These are phyloP conservation scores for Irpex sp. DNA, from an alignment of 1,284 basidiomycete species.

Conservation along the genomic window DNA sequence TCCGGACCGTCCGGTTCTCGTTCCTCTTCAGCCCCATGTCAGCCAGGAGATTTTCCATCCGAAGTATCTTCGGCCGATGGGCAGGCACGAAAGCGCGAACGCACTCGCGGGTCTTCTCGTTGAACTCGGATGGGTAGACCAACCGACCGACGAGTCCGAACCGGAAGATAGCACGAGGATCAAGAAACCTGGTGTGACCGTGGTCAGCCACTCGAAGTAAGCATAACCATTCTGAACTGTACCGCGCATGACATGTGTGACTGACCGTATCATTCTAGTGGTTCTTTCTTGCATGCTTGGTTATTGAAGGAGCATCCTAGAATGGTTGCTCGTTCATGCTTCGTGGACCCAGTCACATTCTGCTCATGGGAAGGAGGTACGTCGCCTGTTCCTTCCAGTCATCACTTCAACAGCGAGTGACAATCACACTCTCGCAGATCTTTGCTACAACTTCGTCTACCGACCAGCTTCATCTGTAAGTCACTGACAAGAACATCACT, in stretches of 20 bases:
- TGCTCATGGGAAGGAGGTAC: conserved; percentile 86
- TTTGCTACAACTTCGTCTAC: conserved; percentile 87
- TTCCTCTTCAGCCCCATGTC: conserved; percentile 80
- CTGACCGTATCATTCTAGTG: conserved; percentile 33
- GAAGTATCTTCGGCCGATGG: conserved; percentile 66
- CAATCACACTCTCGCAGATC: conserved; percentile 40
- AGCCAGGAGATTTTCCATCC: conserved; percentile 80
- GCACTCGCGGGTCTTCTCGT: conserved; percentile 56
- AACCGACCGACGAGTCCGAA: background rate
- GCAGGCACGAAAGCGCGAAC: conserved; percentile 51
- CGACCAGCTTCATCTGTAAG: conserved; percentile 54
- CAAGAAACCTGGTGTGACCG: conserved; percentile 48
- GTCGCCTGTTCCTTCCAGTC: conserved; percentile 15
- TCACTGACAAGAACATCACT: conserved; percentile 5
- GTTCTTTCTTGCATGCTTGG: conserved; percentile 78
- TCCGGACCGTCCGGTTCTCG: conserved; percentile 67
- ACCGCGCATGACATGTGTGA: conserved; percentile 1
- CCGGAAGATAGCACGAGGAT: background rate
- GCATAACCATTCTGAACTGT: conserved; percentile 18
- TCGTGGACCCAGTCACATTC: conserved; percentile 86
- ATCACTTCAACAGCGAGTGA: conserved; percentile 2
- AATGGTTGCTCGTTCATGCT: conserved; percentile 70
- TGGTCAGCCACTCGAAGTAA: conserved; percentile 87
- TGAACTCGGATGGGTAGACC: conserved; percentile 58
- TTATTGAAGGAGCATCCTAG: conserved; percentile 74